Percentiles rank a stretch among this genome's conserved stretches.
Conservation (phyloP, 495 filamentous ascomycete genomes). For the Tuber magnatum region DNA sequence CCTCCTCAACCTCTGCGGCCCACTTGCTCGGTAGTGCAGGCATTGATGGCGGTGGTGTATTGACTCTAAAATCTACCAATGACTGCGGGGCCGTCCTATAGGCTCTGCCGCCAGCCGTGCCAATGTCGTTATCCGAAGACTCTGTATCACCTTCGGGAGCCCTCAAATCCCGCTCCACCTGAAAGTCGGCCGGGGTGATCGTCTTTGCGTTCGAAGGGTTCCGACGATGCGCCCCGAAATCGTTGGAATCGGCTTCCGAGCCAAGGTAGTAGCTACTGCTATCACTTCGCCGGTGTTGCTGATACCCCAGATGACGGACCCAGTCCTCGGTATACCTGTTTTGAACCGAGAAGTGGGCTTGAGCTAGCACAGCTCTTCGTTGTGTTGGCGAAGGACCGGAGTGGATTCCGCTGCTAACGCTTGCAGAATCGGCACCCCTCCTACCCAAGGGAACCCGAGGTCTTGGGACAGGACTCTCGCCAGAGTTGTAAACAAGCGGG, state of each 20-base stretch:
- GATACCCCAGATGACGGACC: conserved; percentile 39
- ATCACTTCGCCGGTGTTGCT: conserved; percentile 34
- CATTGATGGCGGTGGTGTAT: conserved; percentile 11
- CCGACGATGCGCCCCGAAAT: conserved; percentile 29
- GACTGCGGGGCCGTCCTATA: conserved; percentile 39
- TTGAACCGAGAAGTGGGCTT: conserved; percentile 26
- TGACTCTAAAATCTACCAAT: conserved; percentile 24
- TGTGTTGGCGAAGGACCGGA: conserved; percentile 12
- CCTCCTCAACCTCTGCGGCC: conserved; percentile 27
- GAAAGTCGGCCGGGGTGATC: conserved; percentile 38
- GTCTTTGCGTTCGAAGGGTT: conserved; percentile 40
- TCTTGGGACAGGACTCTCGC: conserved; percentile 15
- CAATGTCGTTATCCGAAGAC: conserved; percentile 36
- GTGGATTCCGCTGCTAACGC: conserved; percentile 19
- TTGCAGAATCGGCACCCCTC: conserved; percentile 20
- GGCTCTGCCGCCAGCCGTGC: conserved; percentile 19
- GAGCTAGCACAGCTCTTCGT: conserved; percentile 12
- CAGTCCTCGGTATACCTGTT: conserved; percentile 40
- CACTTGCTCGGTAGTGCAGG: conserved; percentile 33
- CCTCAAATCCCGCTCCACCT: conserved; percentile 19
- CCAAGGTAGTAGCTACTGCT: conserved; percentile 29
- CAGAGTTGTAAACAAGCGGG: conserved; percentile 25
- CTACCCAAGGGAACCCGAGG: conserved; percentile 24
- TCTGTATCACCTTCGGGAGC: conserved; percentile 21
- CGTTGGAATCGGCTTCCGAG: conserved; percentile 25